Conservation (phyloP, 2,329 filamentous ascomycete genomes). For the Aureobasidium zeae region DNA sequence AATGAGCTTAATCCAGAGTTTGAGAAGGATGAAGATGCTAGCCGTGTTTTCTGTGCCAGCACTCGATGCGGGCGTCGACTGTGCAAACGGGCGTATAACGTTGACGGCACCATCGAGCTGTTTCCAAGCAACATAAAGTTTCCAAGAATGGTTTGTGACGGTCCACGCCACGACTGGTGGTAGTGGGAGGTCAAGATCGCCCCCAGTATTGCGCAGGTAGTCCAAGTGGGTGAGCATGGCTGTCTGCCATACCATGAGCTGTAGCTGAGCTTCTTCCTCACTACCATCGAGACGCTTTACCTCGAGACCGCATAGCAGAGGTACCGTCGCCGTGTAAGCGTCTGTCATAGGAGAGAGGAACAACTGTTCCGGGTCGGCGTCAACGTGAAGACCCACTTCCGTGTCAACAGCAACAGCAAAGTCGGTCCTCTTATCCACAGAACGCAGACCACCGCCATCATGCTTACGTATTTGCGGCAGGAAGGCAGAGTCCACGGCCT, state of each 20-base stretch:
- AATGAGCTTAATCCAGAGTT: background rate
- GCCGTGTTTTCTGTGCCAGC: slow-evolving; percentile 3
- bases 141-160: slow-evolving; percentile 1
- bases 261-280: slow-evolving; percentile 7
- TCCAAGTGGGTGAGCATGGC: background rate
- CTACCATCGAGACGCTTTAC: slow-evolving; percentile 1
- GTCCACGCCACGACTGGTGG: background rate
- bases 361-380: background rate
- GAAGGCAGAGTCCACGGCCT: background rate
- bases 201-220: background rate
- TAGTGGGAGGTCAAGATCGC: background rate
- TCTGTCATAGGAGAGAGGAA: slow-evolving; percentile 6
- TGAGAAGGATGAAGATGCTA: slow-evolving; percentile 1
- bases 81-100: background rate
- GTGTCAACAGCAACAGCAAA: background rate
- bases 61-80: slow-evolving; percentile 1
- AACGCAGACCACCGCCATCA: background rate
- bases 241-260: slow-evolving; percentile 7
- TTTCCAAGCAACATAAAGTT: slow-evolving; percentile 2
- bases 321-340: background rate
- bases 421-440: slow-evolving; percentile 1
- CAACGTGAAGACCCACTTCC: background rate
- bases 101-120: background rate
- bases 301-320: slow-evolving; percentile 2
- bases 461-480: background rate